These are phyloP conservation scores for Neurospora sp. DNA, from an alignment of 495 filamentous ascomycete genomes.

Conservation along the genomic window DNA sequence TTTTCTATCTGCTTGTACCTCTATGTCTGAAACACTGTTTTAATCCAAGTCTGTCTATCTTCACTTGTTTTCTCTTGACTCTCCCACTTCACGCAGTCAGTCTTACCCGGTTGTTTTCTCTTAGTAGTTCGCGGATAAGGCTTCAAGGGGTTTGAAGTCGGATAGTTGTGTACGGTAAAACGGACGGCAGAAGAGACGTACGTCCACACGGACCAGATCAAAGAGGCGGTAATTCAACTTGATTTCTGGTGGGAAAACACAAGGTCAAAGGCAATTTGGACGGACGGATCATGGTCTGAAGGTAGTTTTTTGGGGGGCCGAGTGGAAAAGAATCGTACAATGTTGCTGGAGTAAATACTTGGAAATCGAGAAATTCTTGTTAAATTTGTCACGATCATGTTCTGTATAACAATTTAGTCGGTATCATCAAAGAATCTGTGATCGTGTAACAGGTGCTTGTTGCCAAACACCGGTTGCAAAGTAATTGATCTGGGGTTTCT, in stretches of 20 bases:
- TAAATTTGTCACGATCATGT: too few relatives aligned
- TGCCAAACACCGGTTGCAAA: too few relatives aligned
- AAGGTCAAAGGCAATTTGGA: background rate
- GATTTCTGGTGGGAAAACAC: background rate
- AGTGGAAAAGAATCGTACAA: too few relatives aligned
- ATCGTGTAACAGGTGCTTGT: too few relatives aligned
- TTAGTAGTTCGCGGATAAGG: too few relatives aligned
- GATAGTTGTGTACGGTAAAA: background rate
- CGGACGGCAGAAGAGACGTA: background rate
- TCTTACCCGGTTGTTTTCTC: background rate
- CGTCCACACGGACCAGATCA: background rate
- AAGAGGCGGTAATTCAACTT: background rate
- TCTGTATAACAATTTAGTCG: too few relatives aligned
- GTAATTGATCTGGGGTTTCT: too few relatives aligned
- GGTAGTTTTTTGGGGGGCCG: too few relatives aligned
- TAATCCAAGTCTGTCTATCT: background rate
- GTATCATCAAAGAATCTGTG: too few relatives aligned
- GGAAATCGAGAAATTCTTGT: too few relatives aligned
- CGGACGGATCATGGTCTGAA: background rate
- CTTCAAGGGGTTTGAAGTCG: background rate
- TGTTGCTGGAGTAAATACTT: too few relatives aligned
- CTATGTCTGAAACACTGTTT: background rate
- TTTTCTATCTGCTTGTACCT: background rate
- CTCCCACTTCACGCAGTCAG: background rate
- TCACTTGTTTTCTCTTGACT: background rate